Evolutionary conservation across 2,329 filamentous ascomycete species (phyloP).

Genomic region (Paradendryphiella salina): DNA sequence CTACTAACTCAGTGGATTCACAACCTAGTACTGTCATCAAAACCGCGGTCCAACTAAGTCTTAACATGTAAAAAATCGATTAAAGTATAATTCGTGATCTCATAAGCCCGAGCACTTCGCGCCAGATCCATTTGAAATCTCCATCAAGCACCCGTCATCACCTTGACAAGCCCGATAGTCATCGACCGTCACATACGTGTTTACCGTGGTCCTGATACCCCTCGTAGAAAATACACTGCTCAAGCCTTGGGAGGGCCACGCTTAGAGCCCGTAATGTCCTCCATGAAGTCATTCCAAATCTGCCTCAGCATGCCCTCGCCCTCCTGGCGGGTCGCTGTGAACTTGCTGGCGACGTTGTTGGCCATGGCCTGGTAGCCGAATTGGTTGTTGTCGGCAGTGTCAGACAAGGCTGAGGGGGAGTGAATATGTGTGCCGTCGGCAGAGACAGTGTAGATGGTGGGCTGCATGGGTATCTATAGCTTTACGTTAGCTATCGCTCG

Average conservation of each 20-base stretch:
- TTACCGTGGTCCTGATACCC: background rate
- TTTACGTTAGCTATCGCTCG: background rate
- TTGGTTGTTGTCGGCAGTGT: conserved; percentile 61
- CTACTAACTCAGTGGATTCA: too few species aligned
- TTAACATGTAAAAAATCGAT: background rate
- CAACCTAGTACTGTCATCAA: background rate
- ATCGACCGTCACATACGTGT: conserved; percentile 1
- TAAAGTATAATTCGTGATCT: conserved; percentile 34
- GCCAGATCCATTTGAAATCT: conserved; percentile 19
- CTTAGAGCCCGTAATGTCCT: conserved; percentile 54
- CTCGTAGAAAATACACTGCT: background rate
- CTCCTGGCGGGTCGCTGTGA: conserved; percentile 46
- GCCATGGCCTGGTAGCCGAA: conserved; percentile 61
- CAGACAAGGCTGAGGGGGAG: conserved; percentile 59
- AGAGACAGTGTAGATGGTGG: conserved; percentile 60
- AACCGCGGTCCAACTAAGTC: background rate
- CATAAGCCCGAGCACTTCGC: conserved; percentile 46
- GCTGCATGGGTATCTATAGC: conserved; percentile 54
- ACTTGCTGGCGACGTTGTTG: conserved; percentile 49
- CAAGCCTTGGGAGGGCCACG: conserved; percentile 28
- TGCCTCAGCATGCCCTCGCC: conserved; percentile 50
- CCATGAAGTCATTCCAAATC: conserved; percentile 54
- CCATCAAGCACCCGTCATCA: background rate
- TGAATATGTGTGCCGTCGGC: conserved; percentile 53
- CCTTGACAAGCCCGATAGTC: conserved; percentile 2